Conservation (phyloP, 1,284 basidiomycete genomes). For the Ceratobasidium papillatum region DNA sequence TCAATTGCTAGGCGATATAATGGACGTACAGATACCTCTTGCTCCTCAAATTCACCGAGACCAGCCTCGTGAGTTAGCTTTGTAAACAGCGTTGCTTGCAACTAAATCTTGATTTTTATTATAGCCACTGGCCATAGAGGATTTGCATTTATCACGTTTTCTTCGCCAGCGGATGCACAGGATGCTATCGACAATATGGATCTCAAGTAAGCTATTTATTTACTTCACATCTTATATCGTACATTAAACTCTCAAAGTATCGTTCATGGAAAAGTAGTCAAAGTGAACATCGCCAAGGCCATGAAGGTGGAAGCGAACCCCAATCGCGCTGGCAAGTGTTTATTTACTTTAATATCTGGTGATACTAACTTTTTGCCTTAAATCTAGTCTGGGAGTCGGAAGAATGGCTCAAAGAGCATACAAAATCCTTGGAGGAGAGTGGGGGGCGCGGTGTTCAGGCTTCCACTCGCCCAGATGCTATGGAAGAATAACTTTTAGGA, state of each 20-base stretch:
- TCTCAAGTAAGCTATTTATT: constrained; percentile 69
- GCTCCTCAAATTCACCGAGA: constrained; percentile 65
- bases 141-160: constrained; percentile 81
- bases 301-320: constrained; percentile 72
- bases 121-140: constrained; percentile 79
- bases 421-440: constrained; percentile 73
- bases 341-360: constrained; percentile 34
- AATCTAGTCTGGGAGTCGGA: constrained; percentile 84
- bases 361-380: constrained; percentile 1
- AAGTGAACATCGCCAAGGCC: constrained; percentile 79
- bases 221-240: background rate
- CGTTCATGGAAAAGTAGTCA: constrained; percentile 68
- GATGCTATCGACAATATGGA: constrained; percentile 92
- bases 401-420: constrained; percentile 78
- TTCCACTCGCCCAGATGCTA: constrained; percentile 61
- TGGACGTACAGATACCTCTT: constrained; percentile 80
- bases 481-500: constrained; percentile 63
- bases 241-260: constrained; percentile 9
- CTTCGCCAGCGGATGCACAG: constrained; percentile 78
- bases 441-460: constrained; percentile 61
- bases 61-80: constrained; percentile 33
- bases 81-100: constrained; percentile 35
- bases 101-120: constrained; percentile 41
- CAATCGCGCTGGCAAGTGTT: constrained; percentile 75
- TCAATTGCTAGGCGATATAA: constrained; percentile 69